These are phyloP conservation scores for Spiraea crenata DNA, from an alignment of 331 rosid species.

Conservation along the genomic window DNA sequence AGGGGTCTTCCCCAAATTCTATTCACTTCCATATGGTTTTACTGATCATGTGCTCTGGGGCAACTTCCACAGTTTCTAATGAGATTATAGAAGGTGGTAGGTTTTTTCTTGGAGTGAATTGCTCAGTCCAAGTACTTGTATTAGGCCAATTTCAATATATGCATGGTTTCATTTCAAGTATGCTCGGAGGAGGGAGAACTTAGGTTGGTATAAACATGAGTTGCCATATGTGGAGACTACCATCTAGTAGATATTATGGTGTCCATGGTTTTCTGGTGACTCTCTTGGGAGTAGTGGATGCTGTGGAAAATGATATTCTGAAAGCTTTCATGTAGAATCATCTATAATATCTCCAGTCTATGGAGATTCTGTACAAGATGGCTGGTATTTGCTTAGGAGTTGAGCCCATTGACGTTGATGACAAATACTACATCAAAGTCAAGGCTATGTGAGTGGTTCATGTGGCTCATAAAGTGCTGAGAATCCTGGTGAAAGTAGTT, in stretches of 20 bases:
- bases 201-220: neutral
- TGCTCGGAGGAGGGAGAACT: constrained; percentile 23
- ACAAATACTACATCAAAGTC: neutral
- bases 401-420: neutral
- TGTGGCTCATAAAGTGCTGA: no score
- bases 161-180: neutral
- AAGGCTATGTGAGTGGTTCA: no score
- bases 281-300: neutral
- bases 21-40: neutral
- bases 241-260: constrained; percentile 13
- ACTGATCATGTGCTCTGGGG: neutral
- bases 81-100: neutral
- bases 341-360: neutral
- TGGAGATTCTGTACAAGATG: no score
- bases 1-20: neutral
- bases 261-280: neutral
- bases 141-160: neutral
- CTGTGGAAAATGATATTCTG: neutral
- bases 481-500: no score
- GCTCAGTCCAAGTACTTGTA: neutral
- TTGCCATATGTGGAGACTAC: neutral
- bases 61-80: neutral
- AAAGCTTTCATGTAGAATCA: neutral
- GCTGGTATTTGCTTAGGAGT: neutral
- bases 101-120: neutral